Evolutionary conservation across 306 rosid species (phyloP).

Genomic region (Gillenia trifoliata): DNA sequence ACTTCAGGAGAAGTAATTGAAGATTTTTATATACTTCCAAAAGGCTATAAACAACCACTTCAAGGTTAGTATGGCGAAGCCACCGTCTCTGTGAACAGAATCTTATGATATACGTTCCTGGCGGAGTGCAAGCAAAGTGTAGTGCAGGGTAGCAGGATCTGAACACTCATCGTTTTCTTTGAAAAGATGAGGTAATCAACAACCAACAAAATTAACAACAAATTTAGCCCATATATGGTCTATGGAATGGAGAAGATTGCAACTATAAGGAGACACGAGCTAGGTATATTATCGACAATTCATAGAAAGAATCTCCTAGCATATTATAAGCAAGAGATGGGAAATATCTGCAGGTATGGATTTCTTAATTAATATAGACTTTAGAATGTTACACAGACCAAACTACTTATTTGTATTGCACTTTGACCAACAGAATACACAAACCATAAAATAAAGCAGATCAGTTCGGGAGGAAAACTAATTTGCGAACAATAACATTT

Average conservation of each 20-base stretch:
- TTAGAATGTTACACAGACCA: not conserved
- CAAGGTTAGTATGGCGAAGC: not conserved
- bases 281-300: not conserved
- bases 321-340: not conserved
- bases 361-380: not conserved
- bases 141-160: not conserved
- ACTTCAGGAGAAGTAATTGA: not conserved
- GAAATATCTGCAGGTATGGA: not conserved
- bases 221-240: not conserved
- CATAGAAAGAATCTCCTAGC: not conserved
- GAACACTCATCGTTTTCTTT: not conserved
- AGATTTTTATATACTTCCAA: not conserved
- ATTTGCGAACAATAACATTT: not conserved
- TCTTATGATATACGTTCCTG: not conserved
- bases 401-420: not conserved
- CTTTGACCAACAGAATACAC: not conserved
- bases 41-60: not conserved
- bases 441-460: not conserved
- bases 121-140: not conserved
- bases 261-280: not conserved
- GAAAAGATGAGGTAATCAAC: not conserved
- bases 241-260: not conserved
- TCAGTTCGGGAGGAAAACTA: not conserved
- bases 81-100: not conserved
- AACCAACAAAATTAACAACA: not conserved